phyloP scores from a whole-genome alignment of 306 rosid species.

The Acacia melanoxylon region DNA sequence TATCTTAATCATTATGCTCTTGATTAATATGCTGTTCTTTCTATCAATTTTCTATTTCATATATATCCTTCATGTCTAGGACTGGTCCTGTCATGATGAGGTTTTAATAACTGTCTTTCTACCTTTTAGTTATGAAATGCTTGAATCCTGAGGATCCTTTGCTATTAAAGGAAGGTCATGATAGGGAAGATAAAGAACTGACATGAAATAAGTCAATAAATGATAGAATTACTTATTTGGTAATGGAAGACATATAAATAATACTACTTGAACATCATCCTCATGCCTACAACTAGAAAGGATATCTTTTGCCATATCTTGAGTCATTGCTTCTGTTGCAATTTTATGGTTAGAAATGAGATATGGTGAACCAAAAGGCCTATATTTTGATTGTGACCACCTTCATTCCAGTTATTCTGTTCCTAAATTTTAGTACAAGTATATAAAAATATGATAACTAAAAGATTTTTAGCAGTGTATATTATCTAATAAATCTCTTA shows the following conservation, averaged over 20 bases:
- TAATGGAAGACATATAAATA: neutral
- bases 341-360: neutral
- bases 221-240: neutral
- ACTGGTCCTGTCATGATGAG: neutral
- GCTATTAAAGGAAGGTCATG: neutral
- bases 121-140: constrained; percentile 3
- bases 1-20: neutral
- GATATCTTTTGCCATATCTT: neutral
- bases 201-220: neutral
- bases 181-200: neutral
- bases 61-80: neutral
- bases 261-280: neutral
- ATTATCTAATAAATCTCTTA: neutral
- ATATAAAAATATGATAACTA: neutral
- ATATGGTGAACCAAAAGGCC: neutral
- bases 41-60: neutral
- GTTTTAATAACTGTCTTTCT: neutral
- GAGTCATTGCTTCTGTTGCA: neutral
- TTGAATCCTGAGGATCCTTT: neutral
- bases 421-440: neutral
- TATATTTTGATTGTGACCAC: too few relatives aligned
- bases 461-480: neutral
- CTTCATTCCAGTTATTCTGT: neutral
- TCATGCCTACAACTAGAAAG: constrained; percentile 12
- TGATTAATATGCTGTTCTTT: constrained; percentile 1